phyloP scores from a whole-genome alignment of 805 yeast genomes.

The Priceomyces fermenticarens region DNA sequence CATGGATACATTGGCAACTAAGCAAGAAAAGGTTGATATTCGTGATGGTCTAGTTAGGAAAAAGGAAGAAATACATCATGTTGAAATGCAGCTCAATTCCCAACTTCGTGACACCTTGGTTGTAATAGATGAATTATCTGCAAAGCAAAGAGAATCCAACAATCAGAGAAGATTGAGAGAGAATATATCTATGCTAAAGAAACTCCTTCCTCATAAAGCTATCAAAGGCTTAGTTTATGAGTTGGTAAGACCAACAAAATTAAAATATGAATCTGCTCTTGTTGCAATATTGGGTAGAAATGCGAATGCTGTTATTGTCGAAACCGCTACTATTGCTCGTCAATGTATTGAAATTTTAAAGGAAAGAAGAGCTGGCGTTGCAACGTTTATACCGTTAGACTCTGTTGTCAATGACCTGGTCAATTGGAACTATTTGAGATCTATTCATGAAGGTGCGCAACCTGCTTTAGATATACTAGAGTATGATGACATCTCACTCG shows the following conservation, averaged over 20 bases:
- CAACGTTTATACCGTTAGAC: constrained; percentile 86
- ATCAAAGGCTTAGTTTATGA: constrained; percentile 81
- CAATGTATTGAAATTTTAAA: constrained; percentile 77
- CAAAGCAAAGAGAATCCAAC: constrained; percentile 71
- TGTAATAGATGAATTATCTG: constrained; percentile 68
- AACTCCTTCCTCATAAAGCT: constrained; percentile 69
- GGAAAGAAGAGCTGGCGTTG: constrained; percentile 80
- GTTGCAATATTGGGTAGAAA: constrained; percentile 75
- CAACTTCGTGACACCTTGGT: constrained; percentile 58
- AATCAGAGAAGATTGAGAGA: constrained; percentile 71
- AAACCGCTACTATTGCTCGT: constrained; percentile 61
- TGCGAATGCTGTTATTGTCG: constrained; percentile 83
- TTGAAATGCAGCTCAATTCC: constrained; percentile 61
- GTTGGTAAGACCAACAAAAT: constrained; percentile 71
- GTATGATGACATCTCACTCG: constrained; percentile 59
- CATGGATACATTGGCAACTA: constrained; percentile 26
- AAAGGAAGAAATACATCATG: constrained; percentile 35
- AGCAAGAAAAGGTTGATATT: constrained; percentile 21
- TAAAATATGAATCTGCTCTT: constrained; percentile 69
- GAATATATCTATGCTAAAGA: constrained; percentile 63
- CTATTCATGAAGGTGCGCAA: constrained; percentile 50
- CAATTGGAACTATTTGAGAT: constrained; percentile 53
- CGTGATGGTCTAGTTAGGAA: constrained; percentile 27
- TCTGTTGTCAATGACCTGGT: constrained; percentile 56
- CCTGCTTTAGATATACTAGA: constrained; percentile 76